phyloP scores from a whole-genome alignment of 179 eudicot species.

The Nepenthes alata region DNA sequence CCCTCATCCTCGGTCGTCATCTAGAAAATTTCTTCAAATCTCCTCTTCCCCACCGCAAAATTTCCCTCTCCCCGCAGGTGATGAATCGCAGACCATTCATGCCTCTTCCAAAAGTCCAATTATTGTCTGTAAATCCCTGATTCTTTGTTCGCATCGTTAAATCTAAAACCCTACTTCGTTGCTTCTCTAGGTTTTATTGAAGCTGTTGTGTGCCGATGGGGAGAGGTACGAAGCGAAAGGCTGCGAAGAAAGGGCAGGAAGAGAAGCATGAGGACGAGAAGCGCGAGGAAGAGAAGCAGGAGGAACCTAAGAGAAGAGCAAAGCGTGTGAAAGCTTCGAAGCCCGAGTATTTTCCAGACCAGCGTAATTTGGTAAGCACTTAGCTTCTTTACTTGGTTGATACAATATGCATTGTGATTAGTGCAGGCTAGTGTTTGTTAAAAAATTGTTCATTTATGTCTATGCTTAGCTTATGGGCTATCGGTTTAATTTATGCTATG shows the following conservation, averaged over 20 bases:
- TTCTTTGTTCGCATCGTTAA: neutral
- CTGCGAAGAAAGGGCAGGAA: constrained; percentile 24
- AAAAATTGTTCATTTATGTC: too few relatives aligned
- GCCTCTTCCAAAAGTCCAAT: neutral
- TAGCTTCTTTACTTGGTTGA: neutral
- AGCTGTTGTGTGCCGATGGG: constrained; percentile 15
- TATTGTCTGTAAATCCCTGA: constrained; percentile 6
- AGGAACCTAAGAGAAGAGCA: constrained; percentile 9
- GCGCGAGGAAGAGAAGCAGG: neutral
- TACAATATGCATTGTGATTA: too few relatives aligned
- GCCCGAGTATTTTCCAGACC: constrained; percentile 59
- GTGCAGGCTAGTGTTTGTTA: too few relatives aligned
- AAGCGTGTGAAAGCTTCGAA: constrained; percentile 34
- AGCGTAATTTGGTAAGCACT: constrained; percentile 64
- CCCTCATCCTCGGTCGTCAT: too few relatives aligned
- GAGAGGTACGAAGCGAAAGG: constrained; percentile 58
- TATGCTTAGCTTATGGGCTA: too few relatives aligned
- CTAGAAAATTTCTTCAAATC: too few relatives aligned
- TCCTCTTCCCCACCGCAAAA: too few relatives aligned
- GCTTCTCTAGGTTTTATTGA: constrained; percentile 1
- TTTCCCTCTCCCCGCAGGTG: too few relatives aligned
- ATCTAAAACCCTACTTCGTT: neutral
- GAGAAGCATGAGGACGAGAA: constrained; percentile 3
- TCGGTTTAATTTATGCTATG: too few relatives aligned
- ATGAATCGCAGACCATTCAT: too few relatives aligned